Conservation (phyloP, 306 rosid species). For the Cucumis hystrix region DNA sequence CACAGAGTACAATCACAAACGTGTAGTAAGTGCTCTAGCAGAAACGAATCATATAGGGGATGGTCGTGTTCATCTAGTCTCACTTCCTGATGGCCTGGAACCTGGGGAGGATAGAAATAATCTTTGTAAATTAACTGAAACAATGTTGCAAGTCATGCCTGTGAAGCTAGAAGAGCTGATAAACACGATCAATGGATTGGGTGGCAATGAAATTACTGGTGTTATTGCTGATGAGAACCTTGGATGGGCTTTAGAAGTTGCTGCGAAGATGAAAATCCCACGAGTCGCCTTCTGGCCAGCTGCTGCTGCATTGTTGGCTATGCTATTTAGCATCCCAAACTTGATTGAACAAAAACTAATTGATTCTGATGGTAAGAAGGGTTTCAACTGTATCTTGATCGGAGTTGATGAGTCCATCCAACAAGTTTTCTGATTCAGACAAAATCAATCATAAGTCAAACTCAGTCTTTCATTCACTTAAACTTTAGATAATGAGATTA, state of each 20-base stretch:
- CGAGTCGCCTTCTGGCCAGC: constrained; percentile 31
- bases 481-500: background rate
- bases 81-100: constrained; percentile 35
- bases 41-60: background rate
- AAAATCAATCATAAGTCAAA: background rate
- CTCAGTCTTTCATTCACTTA: background rate
- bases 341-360: constrained; percentile 27
- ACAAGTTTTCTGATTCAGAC: background rate
- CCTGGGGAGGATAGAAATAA: constrained; percentile 24
- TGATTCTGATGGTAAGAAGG: constrained; percentile 22
- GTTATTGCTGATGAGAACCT: constrained; percentile 20
- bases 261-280: constrained; percentile 26
- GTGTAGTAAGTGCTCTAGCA: constrained; percentile 20
- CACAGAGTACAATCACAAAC: constrained; percentile 17
- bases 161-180: constrained; percentile 32
- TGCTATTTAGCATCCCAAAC: constrained; percentile 12
- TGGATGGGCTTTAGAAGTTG: constrained; percentile 40
- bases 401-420: background rate
- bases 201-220: constrained; percentile 15
- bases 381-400: constrained; percentile 1
- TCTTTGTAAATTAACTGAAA: constrained; percentile 14
- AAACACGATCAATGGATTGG: constrained; percentile 15
- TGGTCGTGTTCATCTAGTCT: constrained; percentile 19
- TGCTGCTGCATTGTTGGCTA: constrained; percentile 24
- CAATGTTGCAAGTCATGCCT: constrained; percentile 19